Evolutionary conservation across 257 asterid species (phyloP), one percentile per base, ranked within the genome.

Genomic region (Fraxinus excelsior): DNA sequence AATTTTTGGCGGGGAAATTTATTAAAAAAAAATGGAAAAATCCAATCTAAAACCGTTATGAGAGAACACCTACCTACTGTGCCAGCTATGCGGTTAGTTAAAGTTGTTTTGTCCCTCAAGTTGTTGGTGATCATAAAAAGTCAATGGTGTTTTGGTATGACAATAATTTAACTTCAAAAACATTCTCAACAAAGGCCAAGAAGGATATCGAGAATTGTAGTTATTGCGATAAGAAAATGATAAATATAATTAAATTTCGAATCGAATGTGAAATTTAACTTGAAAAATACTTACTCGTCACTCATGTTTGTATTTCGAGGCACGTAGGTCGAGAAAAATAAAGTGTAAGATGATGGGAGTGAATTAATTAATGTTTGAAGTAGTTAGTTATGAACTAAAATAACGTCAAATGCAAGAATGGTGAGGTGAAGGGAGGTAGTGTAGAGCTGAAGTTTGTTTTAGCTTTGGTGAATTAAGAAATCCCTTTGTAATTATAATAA

Each of bases 391-490:
- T 70, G 29, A 70, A 34, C 66, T 34, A 58, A 76, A 85, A 37
- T 80, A 85, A 82, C 88, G 80, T 85, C 35, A 82, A 76, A 78
- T 42, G 80, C 72, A 80, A 73, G 89, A 78, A 83, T 73, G 23
- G 82, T 74, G 73, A 76, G 87, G 84, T 81, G 81, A 69, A 21
- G 75, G 66, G 86, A 42, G 77, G 37, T 37, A 78, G 73, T 78
- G 64, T 53, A 80, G 72, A 75, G 78, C 79, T 38, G 71, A 79
- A 79, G 78, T 72, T 21, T 38, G 12, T 80, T 78, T 38, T 53
- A 85, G 78, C 34, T 70, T 56, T 76, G 77, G 44, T 77, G 68
- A 82, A 71, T 77, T 28, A 60, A 77, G 7, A 37, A 64, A 67
- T 76, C 64, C 28, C 71, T 72, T n/a, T 62, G 38, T 21, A 7